phyloP scores from a whole-genome alignment of 805 yeast species.

The Candida coquimbonensis region DNA sequence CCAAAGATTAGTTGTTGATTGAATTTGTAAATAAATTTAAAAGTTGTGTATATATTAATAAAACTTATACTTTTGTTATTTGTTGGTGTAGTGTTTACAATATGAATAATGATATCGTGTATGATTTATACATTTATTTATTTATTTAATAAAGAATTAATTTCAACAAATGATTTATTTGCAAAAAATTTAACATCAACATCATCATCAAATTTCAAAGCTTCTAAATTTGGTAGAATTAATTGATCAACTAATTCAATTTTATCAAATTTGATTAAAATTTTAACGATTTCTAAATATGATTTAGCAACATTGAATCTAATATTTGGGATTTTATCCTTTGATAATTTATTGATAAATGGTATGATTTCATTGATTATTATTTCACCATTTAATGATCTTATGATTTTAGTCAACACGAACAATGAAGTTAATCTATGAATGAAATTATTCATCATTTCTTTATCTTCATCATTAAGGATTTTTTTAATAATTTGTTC shows the following conservation, averaged over 20 bases:
- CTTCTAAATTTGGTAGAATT: conserved; percentile 59
- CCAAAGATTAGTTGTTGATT: conserved; percentile 24
- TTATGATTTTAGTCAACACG: conserved; percentile 76
- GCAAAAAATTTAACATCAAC: conserved; percentile 89
- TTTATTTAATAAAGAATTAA: conserved; percentile 6
- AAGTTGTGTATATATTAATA: not conserved
- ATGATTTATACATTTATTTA: not conserved
- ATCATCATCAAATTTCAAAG: conserved; percentile 65
- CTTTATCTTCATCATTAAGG: conserved; percentile 35
- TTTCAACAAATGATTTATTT: conserved; percentile 44
- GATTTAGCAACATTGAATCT: conserved; percentile 93
- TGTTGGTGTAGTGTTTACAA: no score
- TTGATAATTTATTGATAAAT: conserved; percentile 61
- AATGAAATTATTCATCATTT: conserved; percentile 57
- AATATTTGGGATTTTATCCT: conserved; percentile 89
- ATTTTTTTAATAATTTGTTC: conserved; percentile 74
- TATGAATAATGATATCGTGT: not conserved
- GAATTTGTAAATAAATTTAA: not conserved
- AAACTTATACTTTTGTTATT: no score
- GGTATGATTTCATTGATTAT: conserved; percentile 68
- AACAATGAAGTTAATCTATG: conserved; percentile 87
- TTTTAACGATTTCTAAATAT: conserved; percentile 52
- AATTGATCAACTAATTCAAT: conserved; percentile 37
- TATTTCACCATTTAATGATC: conserved; percentile 54
- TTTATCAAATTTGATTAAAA: conserved; percentile 27